Evolutionary conservation across 768 basidiomycete genomes (phyloP).

Genomic region (Kwoniella sp.): DNA sequence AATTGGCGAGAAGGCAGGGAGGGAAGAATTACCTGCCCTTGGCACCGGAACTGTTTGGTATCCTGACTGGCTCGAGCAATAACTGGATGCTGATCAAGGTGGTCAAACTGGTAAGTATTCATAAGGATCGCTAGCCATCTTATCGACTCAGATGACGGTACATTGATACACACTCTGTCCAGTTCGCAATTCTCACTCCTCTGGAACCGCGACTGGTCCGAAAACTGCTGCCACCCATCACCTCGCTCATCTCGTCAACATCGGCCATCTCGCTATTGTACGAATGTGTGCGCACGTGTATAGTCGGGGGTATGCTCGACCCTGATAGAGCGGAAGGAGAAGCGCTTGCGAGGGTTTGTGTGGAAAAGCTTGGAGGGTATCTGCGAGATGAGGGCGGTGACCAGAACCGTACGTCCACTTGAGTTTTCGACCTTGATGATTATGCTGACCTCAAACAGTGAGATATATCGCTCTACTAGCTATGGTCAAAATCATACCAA

Average conservation of each 20-base stretch:
- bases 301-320: slow-evolving; percentile 92
- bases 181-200: slow-evolving; percentile 92
- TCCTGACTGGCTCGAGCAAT: slow-evolving; percentile 88
- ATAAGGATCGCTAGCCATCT: background rate
- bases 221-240: slow-evolving; percentile 90
- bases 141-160: background rate
- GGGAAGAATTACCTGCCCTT: slow-evolving; percentile 76
- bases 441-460: slow-evolving; percentile 55
- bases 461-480: slow-evolving; percentile 95
- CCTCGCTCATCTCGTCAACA: slow-evolving; percentile 90
- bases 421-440: background rate
- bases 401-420: slow-evolving; percentile 75
- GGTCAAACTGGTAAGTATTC: slow-evolving; percentile 74
- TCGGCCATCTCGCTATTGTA: slow-evolving; percentile 92
- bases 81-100: slow-evolving; percentile 99
- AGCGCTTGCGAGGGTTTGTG: slow-evolving; percentile 76
- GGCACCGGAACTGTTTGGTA: slow-evolving; percentile 87
- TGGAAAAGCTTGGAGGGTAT: slow-evolving; percentile 88
- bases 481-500: slow-evolving; percentile 90
- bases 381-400: slow-evolving; percentile 72
- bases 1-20: slow-evolving; percentile 69
- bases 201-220: slow-evolving; percentile 87
- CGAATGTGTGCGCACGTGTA: slow-evolving; percentile 97
- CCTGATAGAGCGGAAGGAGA: slow-evolving; percentile 60
- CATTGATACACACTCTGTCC: background rate